Evolutionary conservation across 2,329 filamentous ascomycete species (phyloP).

Genomic region (Huntiella decipiens): DNA sequence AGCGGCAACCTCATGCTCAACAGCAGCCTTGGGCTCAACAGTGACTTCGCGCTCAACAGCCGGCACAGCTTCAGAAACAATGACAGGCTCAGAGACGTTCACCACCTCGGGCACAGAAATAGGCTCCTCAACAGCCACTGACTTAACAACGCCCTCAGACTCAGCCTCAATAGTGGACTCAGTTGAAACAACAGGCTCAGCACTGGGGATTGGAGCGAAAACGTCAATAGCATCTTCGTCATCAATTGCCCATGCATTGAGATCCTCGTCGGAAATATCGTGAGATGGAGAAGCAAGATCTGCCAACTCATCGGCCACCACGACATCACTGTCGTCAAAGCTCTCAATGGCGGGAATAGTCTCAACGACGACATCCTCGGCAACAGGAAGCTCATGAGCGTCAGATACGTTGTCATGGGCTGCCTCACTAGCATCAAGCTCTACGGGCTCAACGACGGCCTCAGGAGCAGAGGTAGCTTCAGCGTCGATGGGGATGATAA

Average conservation of each 20-base stretch:
- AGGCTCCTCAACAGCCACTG: not conserved
- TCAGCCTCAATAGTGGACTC: not conserved
- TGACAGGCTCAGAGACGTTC: not conserved
- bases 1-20: not conserved
- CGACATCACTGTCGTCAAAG: not conserved
- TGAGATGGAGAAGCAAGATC: not conserved
- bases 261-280: not conserved
- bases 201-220: not conserved
- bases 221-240: not conserved
- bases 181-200: not conserved
- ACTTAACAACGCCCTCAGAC: not conserved
- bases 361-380: not conserved
- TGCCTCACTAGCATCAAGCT: no score
- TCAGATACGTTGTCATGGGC: no score
- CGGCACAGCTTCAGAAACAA: not conserved
- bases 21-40: not conserved
- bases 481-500: not conserved
- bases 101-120: constrained; percentile 3
- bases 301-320: not conserved
- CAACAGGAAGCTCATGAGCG: not conserved
- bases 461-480: not conserved
- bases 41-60: no score
- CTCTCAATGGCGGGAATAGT: not conserved
- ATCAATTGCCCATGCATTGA: not conserved
- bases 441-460: not conserved